Base-by-base conservation (phyloP, 306 rosid species). In the Delonix regia region DNA sequence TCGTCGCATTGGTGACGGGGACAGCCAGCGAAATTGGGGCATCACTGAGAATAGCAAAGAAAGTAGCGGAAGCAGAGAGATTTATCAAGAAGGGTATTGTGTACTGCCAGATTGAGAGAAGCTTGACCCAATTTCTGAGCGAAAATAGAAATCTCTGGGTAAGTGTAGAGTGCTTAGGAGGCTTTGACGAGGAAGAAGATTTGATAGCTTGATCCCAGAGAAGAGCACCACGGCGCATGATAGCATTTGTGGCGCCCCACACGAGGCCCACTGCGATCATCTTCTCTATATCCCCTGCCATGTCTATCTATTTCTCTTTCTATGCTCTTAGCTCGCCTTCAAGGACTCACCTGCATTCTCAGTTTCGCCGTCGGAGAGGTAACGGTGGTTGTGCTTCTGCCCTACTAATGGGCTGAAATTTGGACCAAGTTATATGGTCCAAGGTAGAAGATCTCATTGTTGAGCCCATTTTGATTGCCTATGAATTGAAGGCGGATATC, bases 241-340 rank as follows among this genome's bases (percentile, higher is more conserved):
- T 66, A 72, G 95, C 97, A 84, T 92, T 94, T 45, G 97, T 94
- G 86, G 94, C 93, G 64, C 98, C 97, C 97, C 98, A 94, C 5
- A 92, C 85, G 4, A 94, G 9, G 24, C 97, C 98, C 22, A 92
- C 96, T 18, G 91, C 93, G 18, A 94, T 80, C 97, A 94, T 94
- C 85, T 92, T 94, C 89, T 86, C 93, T 63, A 86, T 80, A 73
- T 83, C 89, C 71, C 91, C 80, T 57, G 48, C 76, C 92, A 87
- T 78, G 28, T 5, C 8, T 28, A 9, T 25, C 24, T 49, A 47
- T 30, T 18, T 18, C 1, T 34, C 47, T n/a, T 24, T 24, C 19
- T 12, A 24, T 42, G 30, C 13, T 28, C 19, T 44, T 27, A 12
- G 66, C 7, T 60, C 21, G 55, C n/a, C 63, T 9, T 64, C 64